A percentile compares a stretch with the other conserved stretches of the same genome.
Conservation (phyloP, 2,329 filamentous ascomycete species). For the Camptophora hylomeconis region DNA sequence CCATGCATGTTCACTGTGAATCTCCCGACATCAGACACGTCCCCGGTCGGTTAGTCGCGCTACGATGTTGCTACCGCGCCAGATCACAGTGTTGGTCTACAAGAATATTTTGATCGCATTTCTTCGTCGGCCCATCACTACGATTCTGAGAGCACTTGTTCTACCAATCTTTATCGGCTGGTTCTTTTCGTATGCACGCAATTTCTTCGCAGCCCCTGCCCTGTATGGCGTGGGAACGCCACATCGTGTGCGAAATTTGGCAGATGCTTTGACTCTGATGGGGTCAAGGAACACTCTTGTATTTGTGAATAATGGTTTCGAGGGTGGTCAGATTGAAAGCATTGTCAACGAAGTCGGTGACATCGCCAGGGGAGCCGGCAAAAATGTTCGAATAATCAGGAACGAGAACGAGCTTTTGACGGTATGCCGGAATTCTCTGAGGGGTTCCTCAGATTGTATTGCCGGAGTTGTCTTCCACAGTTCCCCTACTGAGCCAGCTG, state of each 20-base stretch:
- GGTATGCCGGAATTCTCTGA: conserved; percentile 48
- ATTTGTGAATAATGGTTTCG: conserved; percentile 62
- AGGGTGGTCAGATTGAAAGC: conserved; percentile 56
- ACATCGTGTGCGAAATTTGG: conserved; percentile 48
- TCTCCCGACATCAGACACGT: too few species aligned
- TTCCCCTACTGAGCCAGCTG: conserved; percentile 56
- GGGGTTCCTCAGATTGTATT: conserved; percentile 58
- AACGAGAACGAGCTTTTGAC: conserved; percentile 45
- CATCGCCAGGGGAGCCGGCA: conserved; percentile 41
- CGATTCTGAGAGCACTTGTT: conserved; percentile 39
- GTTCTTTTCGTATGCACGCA: conserved; percentile 52
- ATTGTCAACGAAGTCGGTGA: conserved; percentile 53
- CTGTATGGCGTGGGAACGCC: conserved; percentile 56
- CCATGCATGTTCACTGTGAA: too few species aligned
- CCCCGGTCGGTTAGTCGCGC: too few species aligned
- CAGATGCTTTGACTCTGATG: conserved; percentile 56
- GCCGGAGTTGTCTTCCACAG: conserved; percentile 60
- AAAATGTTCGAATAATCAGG: conserved; percentile 43
- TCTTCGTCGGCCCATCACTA: conserved; percentile 39
- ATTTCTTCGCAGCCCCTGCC: conserved; percentile 67
- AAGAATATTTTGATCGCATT: conserved; percentile 44
- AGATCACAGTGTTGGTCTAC: conserved; percentile 42
- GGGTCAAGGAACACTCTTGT: conserved; percentile 58
- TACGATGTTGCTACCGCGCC: too few species aligned
- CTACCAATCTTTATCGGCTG: conserved; percentile 38